Evolutionary conservation across 441 rosid genomes (phyloP), one percentile per base, ranked within the genome.

Genomic region (Iberis amara): DNA sequence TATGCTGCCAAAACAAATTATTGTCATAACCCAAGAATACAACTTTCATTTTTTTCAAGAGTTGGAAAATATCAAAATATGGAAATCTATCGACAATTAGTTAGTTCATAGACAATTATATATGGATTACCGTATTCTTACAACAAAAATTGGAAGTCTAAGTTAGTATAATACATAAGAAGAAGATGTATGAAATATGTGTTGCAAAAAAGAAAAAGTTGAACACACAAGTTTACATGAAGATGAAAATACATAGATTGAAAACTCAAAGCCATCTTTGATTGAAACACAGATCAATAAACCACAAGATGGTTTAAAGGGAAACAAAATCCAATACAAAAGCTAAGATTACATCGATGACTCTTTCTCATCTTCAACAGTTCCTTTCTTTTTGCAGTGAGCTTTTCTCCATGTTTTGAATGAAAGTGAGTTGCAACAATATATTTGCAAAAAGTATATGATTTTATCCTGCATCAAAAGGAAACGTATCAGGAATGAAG

Each of bases 291-390:
- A 31, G 30, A 3, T 26, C 2, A 26, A 26, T 26, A 26, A 3
- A 26, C 6, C 30, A 26, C 30, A 31, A 1, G 35, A 31, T 8
- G 35, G 3, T 10, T 31, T 31, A 31, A 31, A 8, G 10, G 35
- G 7, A 31, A 18, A 18, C 21, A 31, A 31, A 31, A 31, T 7
- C 8, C 35, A 31, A 7, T 7, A 31, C 10, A 31, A 7, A 8
- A 31, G 10, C 8, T 18, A 31, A 31, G 35, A 31, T 31, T 79
- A 86, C 99, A 97, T 94, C 9, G 52, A 58, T 21, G 74, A 49
- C 18, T 75, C 84, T 46, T 83, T 86, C 41, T 85, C 96, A 9
- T 81, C 86, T 50, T 74, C 92, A 38, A 65, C 63, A 7, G 65
- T 15, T 64, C 88, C 86, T 61, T 75, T 83, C 68, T 64, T 76